Evolutionary conservation across 768 basidiomycete species (phyloP).

Genomic region (Tulasnella sp.): DNA sequence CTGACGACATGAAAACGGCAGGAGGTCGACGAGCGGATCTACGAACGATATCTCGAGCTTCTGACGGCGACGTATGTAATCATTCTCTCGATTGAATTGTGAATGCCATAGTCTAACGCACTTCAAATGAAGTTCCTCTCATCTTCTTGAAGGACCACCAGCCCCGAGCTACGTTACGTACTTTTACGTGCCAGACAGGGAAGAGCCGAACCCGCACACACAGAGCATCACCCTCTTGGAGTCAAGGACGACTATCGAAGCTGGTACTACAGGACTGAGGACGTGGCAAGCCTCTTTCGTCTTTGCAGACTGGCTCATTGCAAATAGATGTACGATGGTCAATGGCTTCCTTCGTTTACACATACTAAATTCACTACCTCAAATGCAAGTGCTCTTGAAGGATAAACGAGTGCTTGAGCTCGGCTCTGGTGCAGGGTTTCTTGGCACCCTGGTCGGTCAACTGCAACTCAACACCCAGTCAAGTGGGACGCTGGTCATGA

Average conservation of each 20-base stretch:
- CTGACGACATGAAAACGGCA: slow-evolving; percentile 31
- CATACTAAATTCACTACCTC: not conserved
- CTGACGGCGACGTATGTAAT: slow-evolving; percentile 21
- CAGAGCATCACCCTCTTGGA: slow-evolving; percentile 47
- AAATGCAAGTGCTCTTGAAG: slow-evolving; percentile 32
- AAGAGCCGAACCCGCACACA: slow-evolving; percentile 18
- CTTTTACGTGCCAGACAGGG: slow-evolving; percentile 24
- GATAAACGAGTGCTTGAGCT: slow-evolving; percentile 52
- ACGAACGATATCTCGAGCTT: slow-evolving; percentile 47
- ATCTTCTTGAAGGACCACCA: slow-evolving; percentile 17
- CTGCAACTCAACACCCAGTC: slow-evolving; percentile 34
- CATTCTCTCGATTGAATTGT: slow-evolving; percentile 37
- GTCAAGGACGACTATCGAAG: slow-evolving; percentile 60
- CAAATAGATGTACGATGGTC: slow-evolving; percentile 43
- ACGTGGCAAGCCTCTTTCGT: slow-evolving; percentile 69
- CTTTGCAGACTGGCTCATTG: slow-evolving; percentile 49
- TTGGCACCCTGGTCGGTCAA: slow-evolving; percentile 50
- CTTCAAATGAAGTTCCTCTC: slow-evolving; percentile 24
- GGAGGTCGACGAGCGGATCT: slow-evolving; percentile 57
- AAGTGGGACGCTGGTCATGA: slow-evolving; percentile 35
- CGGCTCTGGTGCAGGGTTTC: slow-evolving; percentile 65
- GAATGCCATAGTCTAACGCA: slow-evolving; percentile 20
- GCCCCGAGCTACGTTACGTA: slow-evolving; percentile 20
- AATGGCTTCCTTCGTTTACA: slow-evolving; percentile 13
- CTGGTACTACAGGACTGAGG: slow-evolving; percentile 66